Evolutionary conservation across 805 yeast species (phyloP).

Genomic region (Diddensiella santjacobensis): DNA sequence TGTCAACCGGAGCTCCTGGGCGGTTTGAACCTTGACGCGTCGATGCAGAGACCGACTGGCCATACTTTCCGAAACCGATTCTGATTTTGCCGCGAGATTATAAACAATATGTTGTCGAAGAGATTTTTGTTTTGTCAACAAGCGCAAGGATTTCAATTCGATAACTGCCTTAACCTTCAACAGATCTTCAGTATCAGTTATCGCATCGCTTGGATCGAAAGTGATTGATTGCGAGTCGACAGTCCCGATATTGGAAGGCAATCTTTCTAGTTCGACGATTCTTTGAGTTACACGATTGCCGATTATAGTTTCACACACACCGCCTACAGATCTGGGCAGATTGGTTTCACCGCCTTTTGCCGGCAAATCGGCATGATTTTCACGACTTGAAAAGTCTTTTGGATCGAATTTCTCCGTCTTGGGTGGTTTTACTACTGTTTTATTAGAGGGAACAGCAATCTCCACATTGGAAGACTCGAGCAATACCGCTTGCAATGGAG

Average conservation of each 20-base stretch:
- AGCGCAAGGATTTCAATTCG: conserved; percentile 63
- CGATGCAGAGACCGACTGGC: conserved; percentile 86
- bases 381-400: neutral
- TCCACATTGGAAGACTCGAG: conserved; percentile 16
- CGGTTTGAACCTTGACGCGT: conserved; percentile 56
- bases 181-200: conserved; percentile 35
- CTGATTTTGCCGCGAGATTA: conserved; percentile 68
- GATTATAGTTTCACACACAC: conserved; percentile 43
- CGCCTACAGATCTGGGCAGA: conserved; percentile 16
- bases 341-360: neutral
- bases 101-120: conserved; percentile 75
- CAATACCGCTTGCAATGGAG: conserved; percentile 44
- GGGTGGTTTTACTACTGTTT: neutral
- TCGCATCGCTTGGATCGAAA: conserved; percentile 28
- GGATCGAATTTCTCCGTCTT: neutral
- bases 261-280: conserved; percentile 41
- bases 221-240: conserved; percentile 24
- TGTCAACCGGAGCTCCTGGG: conserved; percentile 63
- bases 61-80: conserved; percentile 42
- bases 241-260: conserved; percentile 35
- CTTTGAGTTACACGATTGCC: conserved; percentile 39
- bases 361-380: neutral
- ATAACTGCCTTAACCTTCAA: conserved; percentile 37
- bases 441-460: conserved; percentile 11
- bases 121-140: conserved; percentile 80